phyloP scores from a whole-genome alignment of 495 filamentous ascomycete genomes.

The Aspergillus heteromorphus region DNA sequence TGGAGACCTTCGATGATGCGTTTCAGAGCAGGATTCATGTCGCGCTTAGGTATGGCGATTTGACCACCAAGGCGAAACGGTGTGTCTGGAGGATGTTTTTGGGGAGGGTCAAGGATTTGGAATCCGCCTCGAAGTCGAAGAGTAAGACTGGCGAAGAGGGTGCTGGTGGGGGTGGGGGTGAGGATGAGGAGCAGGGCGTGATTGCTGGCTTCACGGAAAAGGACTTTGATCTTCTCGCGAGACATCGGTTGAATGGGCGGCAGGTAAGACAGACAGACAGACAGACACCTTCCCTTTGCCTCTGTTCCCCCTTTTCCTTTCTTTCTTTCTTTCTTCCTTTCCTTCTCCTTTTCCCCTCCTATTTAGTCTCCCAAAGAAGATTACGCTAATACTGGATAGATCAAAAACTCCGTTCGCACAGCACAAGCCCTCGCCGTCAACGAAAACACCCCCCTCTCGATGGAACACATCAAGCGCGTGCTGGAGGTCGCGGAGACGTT shows the following conservation, averaged over 20 bases:
- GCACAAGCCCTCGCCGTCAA: slow-evolving; percentile 82
- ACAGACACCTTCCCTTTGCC: no score
- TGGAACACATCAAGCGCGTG: slow-evolving; percentile 79
- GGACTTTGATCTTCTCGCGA: slow-evolving; percentile 62
- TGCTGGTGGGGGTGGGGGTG: no score
- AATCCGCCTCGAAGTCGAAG: no score
- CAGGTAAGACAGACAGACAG: slow-evolving; percentile 61
- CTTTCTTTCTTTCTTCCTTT: background rate
- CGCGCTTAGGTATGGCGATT: slow-evolving; percentile 74
- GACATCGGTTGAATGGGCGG: slow-evolving; percentile 77
- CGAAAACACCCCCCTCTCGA: slow-evolving; percentile 61
- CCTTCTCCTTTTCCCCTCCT: no score
- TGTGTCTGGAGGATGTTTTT: slow-evolving; percentile 85
- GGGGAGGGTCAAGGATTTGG: slow-evolving; percentile 65
- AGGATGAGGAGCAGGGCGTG: no score
- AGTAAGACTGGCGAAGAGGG: no score
- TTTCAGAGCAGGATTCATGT: slow-evolving; percentile 66
- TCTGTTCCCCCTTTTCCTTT: background rate
- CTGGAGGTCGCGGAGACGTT: slow-evolving; percentile 79
- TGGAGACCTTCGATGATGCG: slow-evolving; percentile 66
- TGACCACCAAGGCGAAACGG: slow-evolving; percentile 69
- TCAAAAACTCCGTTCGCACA: slow-evolving; percentile 87
- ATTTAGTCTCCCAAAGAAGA: no score
- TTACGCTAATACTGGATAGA: slow-evolving; percentile 47
- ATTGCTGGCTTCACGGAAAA: slow-evolving; percentile 59